Base-by-base conservation (phyloP, 805 yeast species). In the Suhomyces sp. region DNA sequence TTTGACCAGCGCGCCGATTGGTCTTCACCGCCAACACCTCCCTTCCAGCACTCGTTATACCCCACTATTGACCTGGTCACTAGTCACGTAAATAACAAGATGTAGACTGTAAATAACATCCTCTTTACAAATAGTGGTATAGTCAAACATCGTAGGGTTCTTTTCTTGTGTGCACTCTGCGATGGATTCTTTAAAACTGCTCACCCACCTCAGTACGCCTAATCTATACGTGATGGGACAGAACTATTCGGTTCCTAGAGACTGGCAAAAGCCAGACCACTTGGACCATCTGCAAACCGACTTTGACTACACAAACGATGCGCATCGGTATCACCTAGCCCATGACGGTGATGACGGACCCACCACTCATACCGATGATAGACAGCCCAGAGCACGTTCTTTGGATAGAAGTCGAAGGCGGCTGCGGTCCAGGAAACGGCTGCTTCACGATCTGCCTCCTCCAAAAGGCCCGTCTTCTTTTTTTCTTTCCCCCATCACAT, bases 401-500 rank as follows among this genome's bases (percentile, higher is more conserved):
- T 24, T 31, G 1, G 48, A 46, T 24, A 35, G 24, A 22, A n/a
- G 12, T 10, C 21, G 48, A 15, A 27, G 25, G 40, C 37, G 47
- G 37, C 43, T 35, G 41, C 6, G 15, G 20, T 46, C 48, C n/a
- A 20, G 48, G 5, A 46, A 46, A 10, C 25, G 48, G 20, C 48
- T 46, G 48, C 44, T 41, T 9, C 46, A 50, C 27, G 43, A 41
- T 5, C 52, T 40, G 41, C 47, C 46, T 6, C 47, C 35, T 2
- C 43, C 15, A 7, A 44, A 49, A 15, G 21, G 41, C 17, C 55
- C 55, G 1, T 47, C 54, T 0, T 25, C 47, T 15, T 53, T 53
- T 45, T 49, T 47, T 37, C 48, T 54, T 27, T 48, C 48, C 4
- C 57, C 57, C 27, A 46, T 54, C 43, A 50, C 53, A 6, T 52